These are phyloP conservation scores for Boletus eberwhitei DNA, from an alignment of 768 basidiomycete genomes.

Conservation along the genomic window DNA sequence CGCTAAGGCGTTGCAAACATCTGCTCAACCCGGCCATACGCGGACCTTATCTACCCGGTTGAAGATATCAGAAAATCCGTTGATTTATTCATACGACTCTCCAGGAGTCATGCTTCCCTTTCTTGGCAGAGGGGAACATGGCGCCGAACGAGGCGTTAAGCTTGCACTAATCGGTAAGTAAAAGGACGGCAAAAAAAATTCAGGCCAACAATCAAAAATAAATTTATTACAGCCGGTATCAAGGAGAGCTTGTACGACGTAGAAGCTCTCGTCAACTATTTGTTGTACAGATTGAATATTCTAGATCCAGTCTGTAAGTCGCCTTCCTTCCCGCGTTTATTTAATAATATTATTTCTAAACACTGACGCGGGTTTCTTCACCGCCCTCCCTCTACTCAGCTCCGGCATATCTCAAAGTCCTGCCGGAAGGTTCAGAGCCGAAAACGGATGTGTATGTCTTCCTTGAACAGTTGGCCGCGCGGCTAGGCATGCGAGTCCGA, in stretches of 20 bases:
- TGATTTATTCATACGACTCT: slow-evolving; percentile 91
- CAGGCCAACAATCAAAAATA: slow-evolving; percentile 4
- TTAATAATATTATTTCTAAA: neutral
- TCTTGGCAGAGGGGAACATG: slow-evolving; percentile 79
- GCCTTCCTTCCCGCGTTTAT: neutral
- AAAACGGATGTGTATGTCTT: slow-evolving; percentile 63
- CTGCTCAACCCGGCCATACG: slow-evolving; percentile 87
- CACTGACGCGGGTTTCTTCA: neutral
- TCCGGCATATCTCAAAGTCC: slow-evolving; percentile 65
- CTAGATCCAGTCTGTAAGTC: slow-evolving; percentile 67
- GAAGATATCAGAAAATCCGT: slow-evolving; percentile 75
- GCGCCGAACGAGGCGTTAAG: slow-evolving; percentile 90
- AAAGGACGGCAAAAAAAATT: slow-evolving; percentile 7
- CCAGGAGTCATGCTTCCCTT: slow-evolving; percentile 98
- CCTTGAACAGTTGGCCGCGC: slow-evolving; percentile 60
- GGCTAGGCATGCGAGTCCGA: slow-evolving; percentile 79
- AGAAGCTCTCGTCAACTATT: slow-evolving; percentile 81
- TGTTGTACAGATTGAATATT: slow-evolving; percentile 80
- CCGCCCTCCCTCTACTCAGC: slow-evolving; percentile 36
- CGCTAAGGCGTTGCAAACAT: slow-evolving; percentile 87
- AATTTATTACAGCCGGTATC: slow-evolving; percentile 68
- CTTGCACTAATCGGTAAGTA: slow-evolving; percentile 86
- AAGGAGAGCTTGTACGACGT: slow-evolving; percentile 89
- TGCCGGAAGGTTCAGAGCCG: slow-evolving; percentile 52
- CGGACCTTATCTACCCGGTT: slow-evolving; percentile 84